Conservation (phyloP, 345 rosid species). For the Hypericum androsaemum region DNA sequence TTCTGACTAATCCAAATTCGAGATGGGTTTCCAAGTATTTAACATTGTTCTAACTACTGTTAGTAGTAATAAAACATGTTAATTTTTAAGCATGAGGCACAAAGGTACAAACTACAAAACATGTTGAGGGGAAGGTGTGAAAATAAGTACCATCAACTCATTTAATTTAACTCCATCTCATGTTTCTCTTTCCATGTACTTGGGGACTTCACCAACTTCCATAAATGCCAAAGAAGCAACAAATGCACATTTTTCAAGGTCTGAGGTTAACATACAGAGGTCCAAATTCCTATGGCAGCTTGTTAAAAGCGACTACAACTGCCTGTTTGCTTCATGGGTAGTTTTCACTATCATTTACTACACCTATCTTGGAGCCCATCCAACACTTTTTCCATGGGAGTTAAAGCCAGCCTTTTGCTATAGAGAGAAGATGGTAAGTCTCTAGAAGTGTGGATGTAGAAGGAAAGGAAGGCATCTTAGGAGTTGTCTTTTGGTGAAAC, state of each 20-base stretch:
- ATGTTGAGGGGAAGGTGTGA: too few relatives aligned
- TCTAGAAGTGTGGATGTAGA: conserved; percentile 56
- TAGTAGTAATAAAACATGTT: too few relatives aligned
- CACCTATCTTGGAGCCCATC: conserved; percentile 7
- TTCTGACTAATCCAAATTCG: too few relatives aligned
- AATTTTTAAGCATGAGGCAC: too few relatives aligned
- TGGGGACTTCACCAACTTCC: too few relatives aligned
- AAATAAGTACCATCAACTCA: too few relatives aligned
- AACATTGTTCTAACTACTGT: too few relatives aligned
- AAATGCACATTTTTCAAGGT: conserved; percentile 7
- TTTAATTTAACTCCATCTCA: too few relatives aligned
- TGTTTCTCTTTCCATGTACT: too few relatives aligned
- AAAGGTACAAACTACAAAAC: too few relatives aligned
- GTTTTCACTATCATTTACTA: conserved; percentile 52
- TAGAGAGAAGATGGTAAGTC: conserved; percentile 34
- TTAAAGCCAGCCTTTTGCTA: conserved; percentile 39
- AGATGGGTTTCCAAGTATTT: too few relatives aligned
- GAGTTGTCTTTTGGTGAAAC: conserved; percentile 45
- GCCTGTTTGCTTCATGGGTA: conserved; percentile 60
- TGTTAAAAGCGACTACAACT: conserved; percentile 24
- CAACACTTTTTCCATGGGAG: conserved; percentile 29
- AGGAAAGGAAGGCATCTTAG: conserved; percentile 74
- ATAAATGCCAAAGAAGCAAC: not conserved
- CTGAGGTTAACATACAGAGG: conserved; percentile 15
- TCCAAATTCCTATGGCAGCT: conserved; percentile 27